Evolutionary conservation across 2,329 filamentous ascomycete species (phyloP), one percentile per base, ranked within the genome.

Genomic region (Fusarium verrucosum): DNA sequence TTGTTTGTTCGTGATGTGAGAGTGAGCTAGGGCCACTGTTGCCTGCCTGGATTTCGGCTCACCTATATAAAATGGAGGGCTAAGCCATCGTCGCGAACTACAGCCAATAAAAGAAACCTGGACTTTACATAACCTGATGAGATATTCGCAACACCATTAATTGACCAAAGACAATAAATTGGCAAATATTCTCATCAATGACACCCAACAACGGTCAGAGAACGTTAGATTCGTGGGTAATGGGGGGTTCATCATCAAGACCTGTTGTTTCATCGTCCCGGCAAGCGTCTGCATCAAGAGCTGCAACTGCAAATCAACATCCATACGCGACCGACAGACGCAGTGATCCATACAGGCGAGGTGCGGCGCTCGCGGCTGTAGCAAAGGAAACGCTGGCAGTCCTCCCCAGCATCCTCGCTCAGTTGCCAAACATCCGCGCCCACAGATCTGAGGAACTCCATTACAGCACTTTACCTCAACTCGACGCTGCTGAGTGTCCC

Each of bases 381-480:
- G 82, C 83, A 7, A 71, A 74, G 45, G 83, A 86, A 65, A 87
- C 84, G 10, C 77, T 75, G 33, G 62, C 65, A 4, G 73, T 80
- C 7, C 78, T 87, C 1, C 83, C 83, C 3, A 74, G 70, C 9
- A 78, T 87, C 23, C 74, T 87, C 4, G 58, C 73, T 13, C 72
- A 80, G 19, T 70, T 83, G 5, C 83, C 82, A 4, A 65, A 78
- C 35, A 70, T 80, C 20, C 57, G 72, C 59, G 73, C 80, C 66
- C 50, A 70, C 68, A 62, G 73, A 62, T 75, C 83, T 47, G 72
- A 79, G 72, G 64, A 73, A 68, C 58, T 81, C 50, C 74, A 75
- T 30, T 72, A 77, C 20, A 70, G 75, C 26, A 73, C 72, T 8
- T 72, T 81, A 3, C 75, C 78, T 7, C 72, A 70, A 1, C 78